Evolutionary conservation across 2,329 filamentous ascomycete genomes (phyloP).

Genomic region (Aspergillus tubingensis): DNA sequence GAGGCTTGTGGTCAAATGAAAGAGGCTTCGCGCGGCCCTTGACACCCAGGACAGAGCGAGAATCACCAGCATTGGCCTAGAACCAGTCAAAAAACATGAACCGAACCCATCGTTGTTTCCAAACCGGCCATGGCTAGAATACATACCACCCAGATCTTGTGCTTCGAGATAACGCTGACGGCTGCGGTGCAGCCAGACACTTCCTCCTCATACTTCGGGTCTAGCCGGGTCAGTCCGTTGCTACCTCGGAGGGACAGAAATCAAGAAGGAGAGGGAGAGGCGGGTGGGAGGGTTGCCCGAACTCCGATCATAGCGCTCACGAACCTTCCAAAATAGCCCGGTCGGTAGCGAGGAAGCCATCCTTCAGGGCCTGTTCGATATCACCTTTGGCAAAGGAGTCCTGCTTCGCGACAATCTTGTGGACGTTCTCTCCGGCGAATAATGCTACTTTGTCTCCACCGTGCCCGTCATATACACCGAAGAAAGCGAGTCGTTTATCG

Average conservation of each 20-base stretch:
- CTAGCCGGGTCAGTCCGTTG: conserved; percentile 52
- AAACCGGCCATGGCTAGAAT: conserved; percentile 5
- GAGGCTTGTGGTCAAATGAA: conserved; percentile 99
- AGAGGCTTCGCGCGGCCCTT: conserved; percentile 96
- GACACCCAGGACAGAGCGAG: conserved; percentile 88
- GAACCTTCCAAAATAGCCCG: conserved; percentile 92
- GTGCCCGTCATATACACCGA: conserved; percentile 97
- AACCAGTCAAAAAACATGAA: conserved; percentile 29
- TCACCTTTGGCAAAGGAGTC: conserved; percentile 88
- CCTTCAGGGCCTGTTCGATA: conserved; percentile 93
- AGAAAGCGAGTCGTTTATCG: conserved; percentile 82
- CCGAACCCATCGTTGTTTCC: background rate
- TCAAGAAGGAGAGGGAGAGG: background rate
- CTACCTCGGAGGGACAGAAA: conserved; percentile 1
- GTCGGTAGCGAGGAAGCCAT: conserved; percentile 95
- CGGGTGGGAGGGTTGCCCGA: background rate
- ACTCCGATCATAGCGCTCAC: conserved; percentile 24
- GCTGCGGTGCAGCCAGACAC: conserved; percentile 97
- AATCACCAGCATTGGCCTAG: conserved; percentile 96
- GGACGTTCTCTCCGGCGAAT: conserved; percentile 88
- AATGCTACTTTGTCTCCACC: conserved; percentile 94
- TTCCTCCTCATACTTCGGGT: conserved; percentile 95
- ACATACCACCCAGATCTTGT: conserved; percentile 95
- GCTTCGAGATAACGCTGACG: conserved; percentile 81
- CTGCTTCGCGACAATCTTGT: conserved; percentile 93